These are phyloP conservation scores for Endotrypanum monterogeii DNA, from an alignment of 208 protist genomes.

Conservation along the genomic window DNA sequence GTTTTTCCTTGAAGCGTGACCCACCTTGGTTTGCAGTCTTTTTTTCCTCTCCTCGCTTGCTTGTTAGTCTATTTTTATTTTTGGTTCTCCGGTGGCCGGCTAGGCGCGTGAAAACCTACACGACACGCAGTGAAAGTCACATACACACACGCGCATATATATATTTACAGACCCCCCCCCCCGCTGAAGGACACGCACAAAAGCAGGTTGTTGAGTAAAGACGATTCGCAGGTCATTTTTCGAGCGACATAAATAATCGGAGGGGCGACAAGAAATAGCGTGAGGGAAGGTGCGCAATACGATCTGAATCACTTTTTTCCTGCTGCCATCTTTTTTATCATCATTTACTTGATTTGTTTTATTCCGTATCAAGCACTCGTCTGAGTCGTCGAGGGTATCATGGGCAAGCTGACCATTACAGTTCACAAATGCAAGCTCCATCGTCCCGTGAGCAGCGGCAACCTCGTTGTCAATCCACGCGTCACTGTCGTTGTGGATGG, in stretches of 20 bases:
- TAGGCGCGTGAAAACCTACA: neutral
- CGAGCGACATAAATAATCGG: neutral
- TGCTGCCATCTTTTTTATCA: too few relatives aligned
- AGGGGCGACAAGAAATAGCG: too few relatives aligned
- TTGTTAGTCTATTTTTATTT: neutral
- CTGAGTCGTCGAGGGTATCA: slow-evolving; percentile 12
- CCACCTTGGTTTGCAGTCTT: too few relatives aligned
- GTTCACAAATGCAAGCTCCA: slow-evolving; percentile 56
- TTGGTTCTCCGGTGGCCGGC: neutral
- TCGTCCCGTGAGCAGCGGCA: slow-evolving; percentile 32
- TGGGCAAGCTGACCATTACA: slow-evolving; percentile 67
- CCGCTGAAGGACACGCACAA: neutral
- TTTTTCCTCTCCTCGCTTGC: neutral
- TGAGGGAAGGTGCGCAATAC: too few relatives aligned
- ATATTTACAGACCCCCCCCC: slow-evolving; percentile 14
- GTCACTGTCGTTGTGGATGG: slow-evolving; percentile 68
- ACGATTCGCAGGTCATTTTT: too few relatives aligned
- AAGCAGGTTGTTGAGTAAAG: neutral
- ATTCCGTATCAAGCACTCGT: neutral
- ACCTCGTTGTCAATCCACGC: slow-evolving; percentile 41
- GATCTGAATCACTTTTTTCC: too few relatives aligned
- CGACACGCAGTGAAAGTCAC: neutral
- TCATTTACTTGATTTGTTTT: neutral
- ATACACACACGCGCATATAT: neutral
- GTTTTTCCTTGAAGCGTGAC: too few relatives aligned